A percentile compares a stretch with the other conserved stretches of the same genome.
These are phyloP conservation scores for Neodidymelliopsis sp. DNA, from an alignment of 2,329 filamentous ascomycete species.

Conservation along the genomic window DNA sequence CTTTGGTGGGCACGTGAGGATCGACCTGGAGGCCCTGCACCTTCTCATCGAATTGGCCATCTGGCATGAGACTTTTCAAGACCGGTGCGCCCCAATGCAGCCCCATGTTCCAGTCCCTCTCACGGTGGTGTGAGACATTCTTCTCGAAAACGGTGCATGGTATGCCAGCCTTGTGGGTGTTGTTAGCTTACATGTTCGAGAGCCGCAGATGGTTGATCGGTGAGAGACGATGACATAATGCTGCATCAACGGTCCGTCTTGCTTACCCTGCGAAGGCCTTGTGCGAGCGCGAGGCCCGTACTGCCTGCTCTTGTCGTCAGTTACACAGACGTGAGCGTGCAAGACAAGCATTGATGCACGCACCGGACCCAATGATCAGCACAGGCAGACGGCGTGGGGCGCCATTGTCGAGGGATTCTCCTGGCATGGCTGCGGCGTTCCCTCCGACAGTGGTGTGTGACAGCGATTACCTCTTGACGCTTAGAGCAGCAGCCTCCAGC, in stretches of 20 bases:
- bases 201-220: background rate
- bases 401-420: background rate
- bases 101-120: conserved; percentile 70
- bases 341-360: conserved; percentile 9
- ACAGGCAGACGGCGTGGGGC: conserved; percentile 23
- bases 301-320: conserved; percentile 37
- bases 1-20: conserved; percentile 52
- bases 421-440: conserved; percentile 6
- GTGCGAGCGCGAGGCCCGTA: conserved; percentile 48
- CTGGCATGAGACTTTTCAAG: conserved; percentile 61
- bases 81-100: conserved; percentile 67
- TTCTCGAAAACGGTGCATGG: conserved; percentile 65
- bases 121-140: conserved; percentile 53
- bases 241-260: conserved; percentile 7
- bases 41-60: conserved; percentile 58
- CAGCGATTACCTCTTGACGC: background rate
- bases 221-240: conserved; percentile 5
- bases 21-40: conserved; percentile 61
- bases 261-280: conserved; percentile 46
- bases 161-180: conserved; percentile 38
- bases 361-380: conserved; percentile 46
- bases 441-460: background rate
- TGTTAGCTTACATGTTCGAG: conserved; percentile 12
- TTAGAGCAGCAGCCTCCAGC: background rate
- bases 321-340: conserved; percentile 4